These are phyloP conservation scores for Gnetum montanum DNA, from an alignment of 75 land plant species.

Conservation along the genomic window DNA sequence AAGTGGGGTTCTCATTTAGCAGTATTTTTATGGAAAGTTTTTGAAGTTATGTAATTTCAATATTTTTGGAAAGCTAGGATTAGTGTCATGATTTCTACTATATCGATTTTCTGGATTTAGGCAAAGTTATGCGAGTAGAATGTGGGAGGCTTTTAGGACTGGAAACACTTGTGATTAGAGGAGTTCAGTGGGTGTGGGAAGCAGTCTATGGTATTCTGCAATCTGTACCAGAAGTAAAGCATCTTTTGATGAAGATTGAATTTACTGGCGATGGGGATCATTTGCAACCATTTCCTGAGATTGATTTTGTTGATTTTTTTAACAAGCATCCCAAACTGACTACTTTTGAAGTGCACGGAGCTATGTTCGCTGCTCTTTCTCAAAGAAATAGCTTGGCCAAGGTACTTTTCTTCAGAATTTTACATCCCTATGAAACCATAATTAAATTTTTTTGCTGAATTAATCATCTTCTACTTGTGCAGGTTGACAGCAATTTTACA, in stretches of 20 bases:
- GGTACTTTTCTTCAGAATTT: constrained; percentile 20
- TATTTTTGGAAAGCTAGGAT: too few relatives aligned
- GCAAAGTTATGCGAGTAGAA: constrained; percentile 48
- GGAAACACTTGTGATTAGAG: constrained; percentile 46
- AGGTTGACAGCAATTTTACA: constrained; percentile 37
- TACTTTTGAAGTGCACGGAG: constrained; percentile 77
- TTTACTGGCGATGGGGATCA: constrained; percentile 58
- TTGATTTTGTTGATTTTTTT: constrained; percentile 73
- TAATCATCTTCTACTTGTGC: constrained; percentile 14
- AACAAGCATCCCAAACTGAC: constrained; percentile 51
- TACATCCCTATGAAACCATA: background rate
- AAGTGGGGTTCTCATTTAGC: too few relatives aligned
- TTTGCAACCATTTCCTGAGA: constrained; percentile 65
- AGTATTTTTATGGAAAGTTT: too few relatives aligned
- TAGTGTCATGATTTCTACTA: too few relatives aligned
- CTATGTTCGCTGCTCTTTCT: constrained; percentile 83
- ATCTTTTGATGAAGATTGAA: constrained; percentile 71
- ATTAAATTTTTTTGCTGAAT: background rate
- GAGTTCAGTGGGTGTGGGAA: constrained; percentile 79
- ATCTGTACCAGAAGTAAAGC: constrained; percentile 54
- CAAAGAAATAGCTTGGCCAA: constrained; percentile 56
- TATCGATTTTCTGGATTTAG: constrained; percentile 28
- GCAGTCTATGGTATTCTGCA: constrained; percentile 58
- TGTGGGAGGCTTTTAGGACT: constrained; percentile 47
- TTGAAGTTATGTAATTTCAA: too few relatives aligned